These are phyloP conservation scores for Epichloe baconii DNA, from an alignment of 2,329 filamentous ascomycete genomes.

Conservation along the genomic window DNA sequence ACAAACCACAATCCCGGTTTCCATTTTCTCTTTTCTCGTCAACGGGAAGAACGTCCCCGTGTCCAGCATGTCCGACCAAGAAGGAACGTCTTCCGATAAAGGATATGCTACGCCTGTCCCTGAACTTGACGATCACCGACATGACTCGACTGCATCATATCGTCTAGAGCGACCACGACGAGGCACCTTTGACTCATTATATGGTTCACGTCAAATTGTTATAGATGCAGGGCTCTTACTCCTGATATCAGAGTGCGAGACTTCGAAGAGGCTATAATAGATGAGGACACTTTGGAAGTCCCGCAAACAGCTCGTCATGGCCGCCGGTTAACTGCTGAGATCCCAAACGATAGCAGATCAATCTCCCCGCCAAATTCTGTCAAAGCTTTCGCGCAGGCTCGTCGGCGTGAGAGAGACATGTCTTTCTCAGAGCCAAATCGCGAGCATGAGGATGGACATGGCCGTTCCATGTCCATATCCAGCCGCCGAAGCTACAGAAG, in stretches of 20 bases:
- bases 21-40: not conserved
- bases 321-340: slow-evolving; percentile 44
- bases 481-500: slow-evolving; percentile 48
- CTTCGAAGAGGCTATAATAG: slow-evolving; percentile 70
- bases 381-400: slow-evolving; percentile 87
- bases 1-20: not conserved
- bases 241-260: slow-evolving; percentile 49
- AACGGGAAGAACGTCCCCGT: not conserved
- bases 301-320: slow-evolving; percentile 31
- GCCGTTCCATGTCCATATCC: slow-evolving; percentile 57
- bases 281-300: slow-evolving; percentile 53
- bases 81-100: slow-evolving; percentile 44
- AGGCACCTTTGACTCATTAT: slow-evolving; percentile 62
- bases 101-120: slow-evolving; percentile 63
- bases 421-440: slow-evolving; percentile 37
- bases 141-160: slow-evolving; percentile 48
- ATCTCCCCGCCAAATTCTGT: slow-evolving; percentile 91
- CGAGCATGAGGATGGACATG: slow-evolving; percentile 36
- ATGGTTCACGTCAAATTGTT: slow-evolving; percentile 36
- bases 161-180: slow-evolving; percentile 49
- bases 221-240: slow-evolving; percentile 18
- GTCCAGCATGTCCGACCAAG: slow-evolving; percentile 51
- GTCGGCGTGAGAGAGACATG: slow-evolving; percentile 65
- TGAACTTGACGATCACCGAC: slow-evolving; percentile 78
- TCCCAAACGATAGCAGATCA: slow-evolving; percentile 48